phyloP scores from a whole-genome alignment of 1,284 basidiomycete genomes.

The Irpex rosettiformis region DNA sequence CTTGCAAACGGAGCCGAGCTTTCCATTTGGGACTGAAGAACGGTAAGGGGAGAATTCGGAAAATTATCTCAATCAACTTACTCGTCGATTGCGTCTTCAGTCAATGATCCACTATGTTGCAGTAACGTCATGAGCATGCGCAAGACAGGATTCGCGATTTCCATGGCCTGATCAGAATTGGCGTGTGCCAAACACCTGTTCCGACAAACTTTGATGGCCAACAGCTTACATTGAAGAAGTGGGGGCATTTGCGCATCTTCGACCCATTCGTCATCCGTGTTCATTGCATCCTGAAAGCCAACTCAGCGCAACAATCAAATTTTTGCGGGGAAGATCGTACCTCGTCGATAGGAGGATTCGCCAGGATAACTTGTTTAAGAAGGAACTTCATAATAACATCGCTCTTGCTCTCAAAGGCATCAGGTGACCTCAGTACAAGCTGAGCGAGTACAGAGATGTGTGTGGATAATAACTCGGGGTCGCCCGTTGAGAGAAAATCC shows the following conservation, averaged over 20 bases:
- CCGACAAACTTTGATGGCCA: slow-evolving; percentile 75
- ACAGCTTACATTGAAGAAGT: slow-evolving; percentile 63
- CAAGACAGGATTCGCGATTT: slow-evolving; percentile 70
- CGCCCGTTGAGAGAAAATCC: slow-evolving; percentile 45
- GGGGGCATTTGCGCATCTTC: slow-evolving; percentile 59
- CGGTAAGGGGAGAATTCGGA: slow-evolving; percentile 9
- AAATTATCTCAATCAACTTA: slow-evolving; percentile 33
- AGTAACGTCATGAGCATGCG: slow-evolving; percentile 72
- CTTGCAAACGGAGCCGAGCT: slow-evolving; percentile 76
- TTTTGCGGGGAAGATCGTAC: slow-evolving; percentile 43
- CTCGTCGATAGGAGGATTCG: slow-evolving; percentile 41
- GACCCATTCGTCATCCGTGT: slow-evolving; percentile 73
- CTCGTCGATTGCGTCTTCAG: slow-evolving; percentile 61
- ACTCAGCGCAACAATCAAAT: too few relatives aligned
- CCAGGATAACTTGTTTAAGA: slow-evolving; percentile 70
- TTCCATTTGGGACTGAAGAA: slow-evolving; percentile 50
- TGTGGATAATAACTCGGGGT: slow-evolving; percentile 57
- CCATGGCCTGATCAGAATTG: slow-evolving; percentile 52
- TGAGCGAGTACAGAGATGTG: slow-evolving; percentile 75
- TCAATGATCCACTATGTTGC: slow-evolving; percentile 62
- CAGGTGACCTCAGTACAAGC: slow-evolving; percentile 65
- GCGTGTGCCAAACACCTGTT: slow-evolving; percentile 76
- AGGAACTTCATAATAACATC: slow-evolving; percentile 72
- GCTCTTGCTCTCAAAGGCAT: slow-evolving; percentile 75
- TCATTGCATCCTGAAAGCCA: slow-evolving; percentile 42